Percentiles rank a stretch among this genome's conserved stretches.
These are phyloP conservation scores for Cardiospermum halicacabum DNA, from an alignment of 345 rosid genomes.

Conservation along the genomic window DNA sequence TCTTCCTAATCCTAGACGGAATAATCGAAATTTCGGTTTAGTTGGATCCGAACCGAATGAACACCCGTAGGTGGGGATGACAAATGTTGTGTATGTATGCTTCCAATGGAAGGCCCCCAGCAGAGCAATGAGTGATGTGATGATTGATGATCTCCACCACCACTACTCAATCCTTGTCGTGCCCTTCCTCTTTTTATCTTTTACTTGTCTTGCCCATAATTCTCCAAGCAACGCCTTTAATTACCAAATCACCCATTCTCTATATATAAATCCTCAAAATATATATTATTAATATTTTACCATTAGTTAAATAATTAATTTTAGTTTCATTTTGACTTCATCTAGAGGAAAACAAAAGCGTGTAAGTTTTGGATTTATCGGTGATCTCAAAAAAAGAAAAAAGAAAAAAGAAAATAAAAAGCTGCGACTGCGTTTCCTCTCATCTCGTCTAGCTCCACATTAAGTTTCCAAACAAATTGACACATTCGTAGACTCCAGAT, in stretches of 20 bases:
- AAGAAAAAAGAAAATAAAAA: not conserved
- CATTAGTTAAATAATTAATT: too few relatives aligned
- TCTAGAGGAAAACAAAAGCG: too few relatives aligned
- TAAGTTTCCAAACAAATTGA: not conserved
- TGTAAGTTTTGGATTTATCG: not conserved
- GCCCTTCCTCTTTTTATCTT: not conserved
- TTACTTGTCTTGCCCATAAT: not conserved
- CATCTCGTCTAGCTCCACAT: not conserved
- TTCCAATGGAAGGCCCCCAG: too few relatives aligned
- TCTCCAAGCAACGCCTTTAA: not conserved
- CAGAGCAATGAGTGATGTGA: too few relatives aligned
- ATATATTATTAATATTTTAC: too few relatives aligned
- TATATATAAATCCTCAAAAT: too few relatives aligned
- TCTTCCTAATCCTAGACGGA: too few relatives aligned
- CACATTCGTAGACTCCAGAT: not conserved
- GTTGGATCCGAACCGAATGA: too few relatives aligned
- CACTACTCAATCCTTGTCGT: constrained; percentile 5
- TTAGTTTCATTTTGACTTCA: too few relatives aligned
- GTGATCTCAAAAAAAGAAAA: not conserved
- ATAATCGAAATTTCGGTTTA: too few relatives aligned
- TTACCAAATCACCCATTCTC: constrained; percentile 5
- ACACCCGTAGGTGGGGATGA: too few relatives aligned
- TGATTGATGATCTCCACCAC: not conserved
- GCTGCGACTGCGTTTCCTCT: not conserved
- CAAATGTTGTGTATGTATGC: too few relatives aligned